These are phyloP conservation scores for Hyphodiscus sp. DNA, from an alignment of 2,329 filamentous ascomycete species.

Conservation along the genomic window DNA sequence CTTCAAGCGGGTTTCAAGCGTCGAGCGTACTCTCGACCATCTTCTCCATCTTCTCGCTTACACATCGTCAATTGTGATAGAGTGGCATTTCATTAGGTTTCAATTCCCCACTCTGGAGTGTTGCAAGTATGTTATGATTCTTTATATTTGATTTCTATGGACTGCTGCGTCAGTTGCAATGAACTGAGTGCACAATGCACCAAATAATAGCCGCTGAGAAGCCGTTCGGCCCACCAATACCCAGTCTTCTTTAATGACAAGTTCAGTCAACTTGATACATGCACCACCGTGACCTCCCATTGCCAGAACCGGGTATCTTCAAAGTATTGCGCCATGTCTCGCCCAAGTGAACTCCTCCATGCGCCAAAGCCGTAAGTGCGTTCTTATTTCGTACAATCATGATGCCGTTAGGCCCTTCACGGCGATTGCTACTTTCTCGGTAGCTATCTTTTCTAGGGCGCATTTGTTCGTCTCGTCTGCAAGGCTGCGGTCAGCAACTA, in stretches of 20 bases:
- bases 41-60: background rate
- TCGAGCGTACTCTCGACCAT: background rate
- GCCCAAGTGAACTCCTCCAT: background rate
- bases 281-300: constrained; percentile 6
- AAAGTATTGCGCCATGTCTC: background rate
- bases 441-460: constrained; percentile 70
- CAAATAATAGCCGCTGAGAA: constrained; percentile 2
- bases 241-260: constrained; percentile 6
- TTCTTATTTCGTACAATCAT: constrained; percentile 18
- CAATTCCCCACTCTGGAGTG: background rate
- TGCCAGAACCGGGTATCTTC: background rate
- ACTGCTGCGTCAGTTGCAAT: constrained; percentile 2
- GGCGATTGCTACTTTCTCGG: constrained; percentile 70
- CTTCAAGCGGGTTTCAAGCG: background rate
- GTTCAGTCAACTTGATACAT: background rate
- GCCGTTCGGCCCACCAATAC: constrained; percentile 10
- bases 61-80: background rate
- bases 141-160: background rate
- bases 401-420: constrained; percentile 51
- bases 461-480: constrained; percentile 61
- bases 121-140: background rate
- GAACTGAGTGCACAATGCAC: background rate
- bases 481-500: constrained; percentile 34
- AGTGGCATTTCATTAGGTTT: background rate
- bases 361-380: constrained; percentile 6